phyloP scores from a whole-genome alignment of 2,329 filamentous ascomycete species.

The Dactylellina drechsleri region DNA sequence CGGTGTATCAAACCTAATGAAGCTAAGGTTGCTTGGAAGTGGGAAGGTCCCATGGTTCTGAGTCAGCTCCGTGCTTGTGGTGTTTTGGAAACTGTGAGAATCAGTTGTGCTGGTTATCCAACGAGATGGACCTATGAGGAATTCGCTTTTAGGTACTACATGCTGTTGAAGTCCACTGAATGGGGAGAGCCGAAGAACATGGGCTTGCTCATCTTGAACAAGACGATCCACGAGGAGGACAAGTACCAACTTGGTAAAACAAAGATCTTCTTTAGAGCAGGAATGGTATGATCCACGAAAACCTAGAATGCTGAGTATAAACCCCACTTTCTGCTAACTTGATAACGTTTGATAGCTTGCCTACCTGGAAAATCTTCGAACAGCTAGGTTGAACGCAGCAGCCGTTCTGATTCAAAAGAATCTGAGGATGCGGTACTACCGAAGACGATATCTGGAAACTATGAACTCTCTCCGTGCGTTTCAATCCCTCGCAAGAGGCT shows the following conservation, averaged over 20 bases:
- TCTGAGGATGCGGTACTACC: conserved; percentile 91
- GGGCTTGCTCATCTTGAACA: conserved; percentile 89
- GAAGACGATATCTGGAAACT: conserved; percentile 87
- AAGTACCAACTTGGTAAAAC: conserved; percentile 98
- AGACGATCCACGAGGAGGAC: conserved; percentile 75
- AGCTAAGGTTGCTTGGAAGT: conserved; percentile 95
- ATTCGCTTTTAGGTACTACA: conserved; percentile 97
- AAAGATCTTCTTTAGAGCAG: conserved; percentile 99
- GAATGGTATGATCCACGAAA: conserved; percentile 70
- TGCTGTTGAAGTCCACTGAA: conserved; percentile 86
- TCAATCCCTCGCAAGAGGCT: conserved; percentile 81
- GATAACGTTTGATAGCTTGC: conserved; percentile 68
- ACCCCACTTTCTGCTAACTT: neutral
- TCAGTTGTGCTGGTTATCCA: conserved; percentile 95
- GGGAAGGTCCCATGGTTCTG: conserved; percentile 97
- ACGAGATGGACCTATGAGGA: conserved; percentile 99
- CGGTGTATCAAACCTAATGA: conserved; percentile 99
- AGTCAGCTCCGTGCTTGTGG: conserved; percentile 96
- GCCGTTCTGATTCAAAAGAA: conserved; percentile 99
- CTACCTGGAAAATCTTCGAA: conserved; percentile 93
- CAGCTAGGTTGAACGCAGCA: conserved; percentile 87
- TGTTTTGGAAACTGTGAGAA: conserved; percentile 97
- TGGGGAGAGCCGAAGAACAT: conserved; percentile 91
- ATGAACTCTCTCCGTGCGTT: conserved; percentile 81
- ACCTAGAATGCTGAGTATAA: conserved; percentile 10